A percentile compares a stretch with the other conserved stretches of the same genome.
Conservation (phyloP, 2,329 filamentous ascomycete species). For the Huntiella abstrusa region DNA sequence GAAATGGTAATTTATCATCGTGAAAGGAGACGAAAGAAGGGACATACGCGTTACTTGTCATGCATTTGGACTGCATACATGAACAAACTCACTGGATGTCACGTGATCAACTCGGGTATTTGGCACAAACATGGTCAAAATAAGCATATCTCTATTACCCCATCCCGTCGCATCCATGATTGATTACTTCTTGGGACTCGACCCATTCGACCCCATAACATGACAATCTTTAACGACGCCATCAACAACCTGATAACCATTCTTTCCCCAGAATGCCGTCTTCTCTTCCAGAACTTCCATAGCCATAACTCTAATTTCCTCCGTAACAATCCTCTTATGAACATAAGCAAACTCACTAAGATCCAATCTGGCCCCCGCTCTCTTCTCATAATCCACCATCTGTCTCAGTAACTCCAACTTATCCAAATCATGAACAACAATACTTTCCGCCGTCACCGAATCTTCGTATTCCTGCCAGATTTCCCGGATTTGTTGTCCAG, state of each 20-base stretch:
- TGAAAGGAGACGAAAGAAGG: too few species aligned
- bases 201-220: neutral
- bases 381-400: conserved; percentile 89
- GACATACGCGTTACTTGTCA: too few species aligned
- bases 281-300: conserved; percentile 59
- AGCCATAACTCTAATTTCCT: conserved; percentile 68
- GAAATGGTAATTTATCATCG: too few species aligned
- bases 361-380: conserved; percentile 45
- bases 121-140: too few species aligned
- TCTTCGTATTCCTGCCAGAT: conserved; percentile 97
- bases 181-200: neutral
- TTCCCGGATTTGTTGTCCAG: conserved; percentile 51
- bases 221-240: neutral
- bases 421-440: conserved; percentile 91
- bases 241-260: neutral
- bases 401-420: conserved; percentile 91
- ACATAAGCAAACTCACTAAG: conserved; percentile 78
- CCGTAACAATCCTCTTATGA: conserved; percentile 48
- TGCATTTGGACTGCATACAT: too few species aligned
- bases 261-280: conserved; percentile 46
- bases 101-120: too few species aligned
- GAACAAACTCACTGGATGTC: too few species aligned
- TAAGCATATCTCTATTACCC: too few species aligned
- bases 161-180: too few species aligned
- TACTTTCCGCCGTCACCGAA: conserved; percentile 59